A percentile compares a stretch with the other conserved stretches of the same genome.
Conservation (phyloP, 805 yeast species). For the Hanseniaspora hatyaiensis region DNA sequence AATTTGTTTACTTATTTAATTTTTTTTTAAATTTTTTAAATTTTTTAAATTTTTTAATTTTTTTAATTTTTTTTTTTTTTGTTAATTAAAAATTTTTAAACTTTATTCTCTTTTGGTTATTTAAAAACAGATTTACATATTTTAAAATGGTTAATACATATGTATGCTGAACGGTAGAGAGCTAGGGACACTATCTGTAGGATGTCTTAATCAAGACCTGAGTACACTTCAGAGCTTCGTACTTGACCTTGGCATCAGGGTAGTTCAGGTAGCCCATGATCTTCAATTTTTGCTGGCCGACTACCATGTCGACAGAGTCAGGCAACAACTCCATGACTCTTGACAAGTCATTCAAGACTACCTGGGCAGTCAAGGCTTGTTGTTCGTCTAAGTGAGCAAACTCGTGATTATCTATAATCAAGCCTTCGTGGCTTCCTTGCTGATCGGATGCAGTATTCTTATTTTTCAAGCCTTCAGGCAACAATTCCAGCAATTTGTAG, state of each 20-base stretch:
- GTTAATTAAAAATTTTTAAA: not conserved
- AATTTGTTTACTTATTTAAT: not conserved
- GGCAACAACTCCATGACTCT: conserved; percentile 51
- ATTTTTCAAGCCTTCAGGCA: conserved; percentile 27
- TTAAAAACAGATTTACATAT: no score
- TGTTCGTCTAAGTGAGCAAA: conserved; percentile 29
- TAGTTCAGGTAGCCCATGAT: conserved; percentile 76
- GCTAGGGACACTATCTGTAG: conserved; percentile 36
- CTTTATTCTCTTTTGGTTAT: not conserved
- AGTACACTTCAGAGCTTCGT: conserved; percentile 91
- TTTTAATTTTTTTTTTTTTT: no score
- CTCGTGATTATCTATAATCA: not conserved
- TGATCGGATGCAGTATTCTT: not conserved
- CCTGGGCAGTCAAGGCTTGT: conserved; percentile 36
- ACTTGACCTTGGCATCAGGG: conserved; percentile 76
- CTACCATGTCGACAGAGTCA: conserved; percentile 40
- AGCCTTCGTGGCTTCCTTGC: not conserved
- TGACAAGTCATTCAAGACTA: conserved; percentile 56
- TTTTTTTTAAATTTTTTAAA: no score
- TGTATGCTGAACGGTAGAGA: no score
- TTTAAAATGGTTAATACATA: not conserved
- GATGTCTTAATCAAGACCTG: conserved; percentile 82
- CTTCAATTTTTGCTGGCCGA: conserved; percentile 55
- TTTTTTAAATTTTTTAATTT: no score
- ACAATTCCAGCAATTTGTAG: conserved; percentile 45